Evolutionary conservation across 164 flowering plant species (phyloP), one percentile per base, ranked within the genome.

Genomic region (Stephania japonica): DNA sequence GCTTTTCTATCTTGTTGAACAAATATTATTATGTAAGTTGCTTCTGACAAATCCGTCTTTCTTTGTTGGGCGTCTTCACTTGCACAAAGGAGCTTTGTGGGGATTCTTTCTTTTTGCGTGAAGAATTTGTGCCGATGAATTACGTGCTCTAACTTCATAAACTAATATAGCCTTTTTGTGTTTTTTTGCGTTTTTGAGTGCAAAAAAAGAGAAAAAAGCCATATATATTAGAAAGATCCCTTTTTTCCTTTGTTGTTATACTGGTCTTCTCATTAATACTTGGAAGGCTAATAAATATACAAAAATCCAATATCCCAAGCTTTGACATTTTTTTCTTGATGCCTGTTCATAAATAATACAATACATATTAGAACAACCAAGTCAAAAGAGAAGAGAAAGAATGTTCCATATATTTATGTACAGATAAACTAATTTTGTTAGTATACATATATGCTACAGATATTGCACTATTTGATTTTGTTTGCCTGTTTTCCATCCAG

Each of bases 241-340:
- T 25, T 69, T 47, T 10, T 26, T 69, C 26, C 64, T 10, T 21
- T 70, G 38, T 27, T 68, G 53, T 76, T 87, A 83, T 62, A 74
- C 62, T 68, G 69, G 80, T 83, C 90, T 84, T 86, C 90, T 84
- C 81, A 82, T 81, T 70, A 86, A 77, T 71, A 83, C 81, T 80
- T 85, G 84, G 69, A 85, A 78, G n/a, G 78, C 80, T 87, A 89
- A 73, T 87, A 90, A 77, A 79, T 69, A 79, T 72, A 85, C 83
- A 75, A 84, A 84, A 80, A 77, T 78, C 86, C 87, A 86, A 80
- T 83, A 84, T 73, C 85, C 74, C 81, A 86, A 77, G 86, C 90
- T 86, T 80, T 80, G 81, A 76, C 77, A 73, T 76, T 83, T 88
- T 78, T 59, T 80, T 26, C 71, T 77, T 80, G 84, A 70, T 67